Evolutionary conservation across 169 alveolate genomes (phyloP).

Genomic region (Plasmodium inui): DNA sequence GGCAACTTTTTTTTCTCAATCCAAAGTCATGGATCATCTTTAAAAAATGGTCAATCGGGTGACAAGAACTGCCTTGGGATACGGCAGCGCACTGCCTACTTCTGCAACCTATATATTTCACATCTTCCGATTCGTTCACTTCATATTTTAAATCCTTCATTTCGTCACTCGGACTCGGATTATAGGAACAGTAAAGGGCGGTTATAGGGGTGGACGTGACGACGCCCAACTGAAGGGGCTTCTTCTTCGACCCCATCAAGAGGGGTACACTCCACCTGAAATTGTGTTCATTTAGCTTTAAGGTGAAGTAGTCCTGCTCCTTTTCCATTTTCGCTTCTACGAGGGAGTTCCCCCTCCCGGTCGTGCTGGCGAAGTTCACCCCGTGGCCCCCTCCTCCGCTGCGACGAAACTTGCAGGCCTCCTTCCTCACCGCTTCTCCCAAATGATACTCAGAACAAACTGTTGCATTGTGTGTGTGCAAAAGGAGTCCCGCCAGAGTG

Average conservation of each 20-base stretch:
- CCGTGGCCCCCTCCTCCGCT: not conserved
- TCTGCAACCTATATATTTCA: conserved; percentile 22
- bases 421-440: not conserved
- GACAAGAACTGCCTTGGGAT: not conserved
- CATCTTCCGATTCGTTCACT: conserved; percentile 2
- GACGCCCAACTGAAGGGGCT: conserved; percentile 7
- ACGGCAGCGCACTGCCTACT: not conserved
- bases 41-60: conserved; percentile 7
- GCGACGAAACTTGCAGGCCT: not conserved
- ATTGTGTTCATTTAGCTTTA: conserved; percentile 29
- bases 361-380: not conserved
- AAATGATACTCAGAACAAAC: not conserved
- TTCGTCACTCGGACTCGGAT: not conserved
- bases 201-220: conserved; percentile 8
- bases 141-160: conserved; percentile 27
- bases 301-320: not conserved
- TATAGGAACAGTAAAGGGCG: conserved; percentile 43
- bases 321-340: not conserved
- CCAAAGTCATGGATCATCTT: conserved; percentile 13
- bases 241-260: conserved; percentile 24
- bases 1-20: conserved; percentile 39
- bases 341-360: not conserved
- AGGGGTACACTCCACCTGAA: conserved; percentile 62
- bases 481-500: not conserved
- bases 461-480: not conserved